Conservation (phyloP, 2,329 filamentous ascomycete genomes). For the Aspergillus candidus region DNA sequence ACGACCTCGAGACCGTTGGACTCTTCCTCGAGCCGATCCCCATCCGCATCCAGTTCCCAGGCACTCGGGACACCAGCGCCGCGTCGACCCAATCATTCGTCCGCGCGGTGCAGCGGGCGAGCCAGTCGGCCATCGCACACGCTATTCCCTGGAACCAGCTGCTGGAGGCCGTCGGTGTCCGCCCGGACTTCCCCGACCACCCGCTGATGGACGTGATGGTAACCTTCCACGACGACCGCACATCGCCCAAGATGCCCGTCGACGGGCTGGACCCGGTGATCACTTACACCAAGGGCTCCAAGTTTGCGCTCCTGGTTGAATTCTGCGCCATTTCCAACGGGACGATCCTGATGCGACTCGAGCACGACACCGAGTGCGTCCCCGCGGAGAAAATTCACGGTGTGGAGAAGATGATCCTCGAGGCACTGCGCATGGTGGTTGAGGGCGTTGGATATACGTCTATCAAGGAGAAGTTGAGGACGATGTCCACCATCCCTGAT, state of each 20-base stretch:
- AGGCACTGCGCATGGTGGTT: too few relatives aligned
- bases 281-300: conserved; percentile 2
- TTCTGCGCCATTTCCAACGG: neutral
- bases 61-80: neutral
- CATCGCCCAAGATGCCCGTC: neutral
- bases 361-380: neutral
- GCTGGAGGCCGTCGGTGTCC: neutral
- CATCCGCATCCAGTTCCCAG: conserved; percentile 1
- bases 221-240: conserved; percentile 2
- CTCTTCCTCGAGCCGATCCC: conserved; percentile 7
- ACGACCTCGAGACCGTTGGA: conserved; percentile 2
- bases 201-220: conserved; percentile 5
- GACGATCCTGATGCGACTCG: neutral
- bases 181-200: neutral
- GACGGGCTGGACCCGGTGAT: neutral
- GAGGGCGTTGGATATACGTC: too few relatives aligned
- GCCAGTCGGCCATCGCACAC: conserved; percentile 3
- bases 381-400: too few relatives aligned
- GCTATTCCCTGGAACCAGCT: conserved; percentile 5
- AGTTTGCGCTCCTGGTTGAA: conserved; percentile 5
- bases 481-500: too few relatives aligned
- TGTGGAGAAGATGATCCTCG: too few relatives aligned
- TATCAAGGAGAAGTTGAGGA: too few relatives aligned
- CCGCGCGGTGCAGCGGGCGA: neutral
- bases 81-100: neutral